Conservation (phyloP, 176 grass and related monocot genomes). For the Oryza australiensis region DNA sequence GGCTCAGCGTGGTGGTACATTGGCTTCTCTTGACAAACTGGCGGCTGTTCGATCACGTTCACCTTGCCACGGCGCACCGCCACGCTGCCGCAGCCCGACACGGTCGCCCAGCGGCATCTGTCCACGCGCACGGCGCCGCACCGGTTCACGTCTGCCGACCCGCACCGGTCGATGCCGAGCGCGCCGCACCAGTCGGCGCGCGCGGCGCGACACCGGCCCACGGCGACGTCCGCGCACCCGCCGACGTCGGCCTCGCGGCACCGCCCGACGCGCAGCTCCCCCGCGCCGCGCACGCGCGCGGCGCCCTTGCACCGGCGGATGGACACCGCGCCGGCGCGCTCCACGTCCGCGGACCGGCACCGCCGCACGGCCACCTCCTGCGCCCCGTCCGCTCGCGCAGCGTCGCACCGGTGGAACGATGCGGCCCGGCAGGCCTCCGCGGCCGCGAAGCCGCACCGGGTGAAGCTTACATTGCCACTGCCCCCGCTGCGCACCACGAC, state of each 20-base stretch:
- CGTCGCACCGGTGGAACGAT: conserved; percentile 47
- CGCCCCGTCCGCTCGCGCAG: conserved; percentile 41
- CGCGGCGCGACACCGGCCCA: background rate
- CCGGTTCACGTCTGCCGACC: background rate
- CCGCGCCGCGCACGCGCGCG: conserved; percentile 37
- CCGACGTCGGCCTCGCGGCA: conserved; percentile 48
- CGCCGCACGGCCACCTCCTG: conserved; percentile 42
- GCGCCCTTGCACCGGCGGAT: conserved; percentile 46
- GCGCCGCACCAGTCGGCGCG: background rate
- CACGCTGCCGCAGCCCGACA: conserved; percentile 22
- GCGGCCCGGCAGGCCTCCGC: conserved; percentile 35
- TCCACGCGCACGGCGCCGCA: conserved; percentile 1
- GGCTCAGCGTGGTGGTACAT: background rate
- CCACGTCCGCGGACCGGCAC: conserved; percentile 50
- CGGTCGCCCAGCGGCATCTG: conserved; percentile 14
- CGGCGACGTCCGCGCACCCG: conserved; percentile 22
- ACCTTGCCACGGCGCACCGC: conserved; percentile 24
- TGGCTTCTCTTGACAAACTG: background rate
- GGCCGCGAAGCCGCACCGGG: conserved; percentile 42
- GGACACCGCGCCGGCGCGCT: conserved; percentile 41
- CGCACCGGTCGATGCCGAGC: background rate
- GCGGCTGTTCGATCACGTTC: conserved; percentile 3
- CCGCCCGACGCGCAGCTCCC: conserved; percentile 14
- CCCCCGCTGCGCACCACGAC: conserved; percentile 44
- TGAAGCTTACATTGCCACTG: conserved; percentile 30